Conservation (phyloP, 257 asterid genomes). For the Solanum ossicruentum region DNA sequence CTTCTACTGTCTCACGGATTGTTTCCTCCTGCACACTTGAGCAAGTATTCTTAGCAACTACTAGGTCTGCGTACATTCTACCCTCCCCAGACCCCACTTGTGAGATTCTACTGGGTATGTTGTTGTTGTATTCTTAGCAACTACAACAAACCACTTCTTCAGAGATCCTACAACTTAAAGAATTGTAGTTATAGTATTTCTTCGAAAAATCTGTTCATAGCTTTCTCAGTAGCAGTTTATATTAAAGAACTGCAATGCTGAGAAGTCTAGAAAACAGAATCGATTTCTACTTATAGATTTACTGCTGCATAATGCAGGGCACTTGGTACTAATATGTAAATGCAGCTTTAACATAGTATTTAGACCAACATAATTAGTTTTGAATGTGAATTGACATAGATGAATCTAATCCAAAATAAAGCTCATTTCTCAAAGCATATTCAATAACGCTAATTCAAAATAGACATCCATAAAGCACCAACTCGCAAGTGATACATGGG, state of each 20-base stretch:
- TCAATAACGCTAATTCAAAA: background rate
- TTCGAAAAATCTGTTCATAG: background rate
- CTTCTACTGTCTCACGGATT: conserved; percentile 29
- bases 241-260: background rate
- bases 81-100: no score
- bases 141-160: background rate
- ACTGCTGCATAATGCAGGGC: background rate
- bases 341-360: background rate
- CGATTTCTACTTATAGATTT: no score
- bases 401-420: background rate
- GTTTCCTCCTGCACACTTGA: conserved; percentile 12
- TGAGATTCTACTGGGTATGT: no score
- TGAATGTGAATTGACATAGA: background rate
- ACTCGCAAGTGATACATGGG: background rate
- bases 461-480: background rate
- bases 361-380: background rate
- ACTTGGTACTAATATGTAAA: background rate
- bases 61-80: no score
- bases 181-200: background rate
- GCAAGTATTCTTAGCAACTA: background rate
- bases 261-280: background rate
- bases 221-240: background rate
- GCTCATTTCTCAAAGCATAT: background rate
- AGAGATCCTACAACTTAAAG: background rate
- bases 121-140: no score